Conservation (phyloP, 2,329 filamentous ascomycete genomes). For the Fusarium piperis region DNA sequence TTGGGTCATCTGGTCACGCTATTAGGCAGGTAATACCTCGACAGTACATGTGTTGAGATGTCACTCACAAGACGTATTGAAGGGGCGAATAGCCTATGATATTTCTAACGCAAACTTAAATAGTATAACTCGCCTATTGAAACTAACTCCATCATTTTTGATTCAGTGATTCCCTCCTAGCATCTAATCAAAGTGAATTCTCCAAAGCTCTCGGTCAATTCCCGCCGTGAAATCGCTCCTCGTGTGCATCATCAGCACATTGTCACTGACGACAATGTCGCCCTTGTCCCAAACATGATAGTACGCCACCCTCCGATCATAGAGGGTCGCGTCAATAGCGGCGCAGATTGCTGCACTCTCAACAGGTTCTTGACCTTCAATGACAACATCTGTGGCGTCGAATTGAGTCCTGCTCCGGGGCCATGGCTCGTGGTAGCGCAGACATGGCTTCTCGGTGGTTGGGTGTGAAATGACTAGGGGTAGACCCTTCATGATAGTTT, state of each 20-base stretch:
- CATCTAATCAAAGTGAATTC: conserved; percentile 59
- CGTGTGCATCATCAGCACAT: conserved; percentile 60
- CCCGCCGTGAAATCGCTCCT: conserved; percentile 57
- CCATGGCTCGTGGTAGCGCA: conserved; percentile 67
- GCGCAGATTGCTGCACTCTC: conserved; percentile 51
- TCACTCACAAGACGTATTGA: neutral
- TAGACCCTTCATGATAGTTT: conserved; percentile 53
- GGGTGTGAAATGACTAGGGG: conserved; percentile 58
- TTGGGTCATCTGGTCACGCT: too few species aligned
- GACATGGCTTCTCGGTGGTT: conserved; percentile 55
- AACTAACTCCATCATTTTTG: neutral
- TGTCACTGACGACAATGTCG: conserved; percentile 64
- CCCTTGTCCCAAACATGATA: conserved; percentile 65
- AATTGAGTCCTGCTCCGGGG: conserved; percentile 61
- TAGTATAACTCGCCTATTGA: neutral
- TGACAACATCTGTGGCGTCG: conserved; percentile 54
- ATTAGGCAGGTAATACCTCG: too few species aligned
- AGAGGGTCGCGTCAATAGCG: conserved; percentile 53
- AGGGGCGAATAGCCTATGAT: neutral
- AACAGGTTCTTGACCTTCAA: conserved; percentile 48
- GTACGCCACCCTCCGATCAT: conserved; percentile 61
- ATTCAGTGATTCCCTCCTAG: neutral
- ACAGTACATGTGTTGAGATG: neutral
- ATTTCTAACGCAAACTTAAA: neutral
- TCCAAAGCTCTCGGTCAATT: conserved; percentile 58